These are phyloP conservation scores for Proliferodiscus dingleyae DNA, from an alignment of 2,329 filamentous ascomycete species.

Conservation along the genomic window DNA sequence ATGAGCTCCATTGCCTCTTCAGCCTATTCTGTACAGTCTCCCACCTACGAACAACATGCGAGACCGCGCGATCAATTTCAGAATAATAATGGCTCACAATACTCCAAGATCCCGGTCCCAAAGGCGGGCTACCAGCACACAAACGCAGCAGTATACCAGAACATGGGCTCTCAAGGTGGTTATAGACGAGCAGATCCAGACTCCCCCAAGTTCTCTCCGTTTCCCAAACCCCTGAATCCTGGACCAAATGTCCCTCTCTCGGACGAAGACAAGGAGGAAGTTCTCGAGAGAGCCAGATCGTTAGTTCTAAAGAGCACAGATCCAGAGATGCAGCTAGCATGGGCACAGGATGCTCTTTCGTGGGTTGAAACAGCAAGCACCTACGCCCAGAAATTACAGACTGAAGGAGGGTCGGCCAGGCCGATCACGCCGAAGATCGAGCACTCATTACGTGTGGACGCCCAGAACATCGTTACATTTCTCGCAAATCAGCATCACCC, in stretches of 20 bases:
- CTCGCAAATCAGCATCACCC: slow-evolving; percentile 88
- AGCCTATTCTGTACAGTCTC: slow-evolving; percentile 23
- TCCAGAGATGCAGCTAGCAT: slow-evolving; percentile 91
- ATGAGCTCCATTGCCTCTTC: slow-evolving; percentile 23
- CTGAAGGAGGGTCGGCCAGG: slow-evolving; percentile 45
- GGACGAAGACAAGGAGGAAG: slow-evolving; percentile 89
- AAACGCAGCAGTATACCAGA: slow-evolving; percentile 31
- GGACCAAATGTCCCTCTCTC: slow-evolving; percentile 88
- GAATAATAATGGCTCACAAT: slow-evolving; percentile 9
- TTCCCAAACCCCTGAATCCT: slow-evolving; percentile 73
- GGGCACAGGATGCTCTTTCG: slow-evolving; percentile 87
- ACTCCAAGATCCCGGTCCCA: slow-evolving; percentile 21
- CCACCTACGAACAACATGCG: not conserved
- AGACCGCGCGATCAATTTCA: slow-evolving; percentile 12
- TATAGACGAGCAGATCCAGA: slow-evolving; percentile 16
- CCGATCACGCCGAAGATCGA: slow-evolving; percentile 80
- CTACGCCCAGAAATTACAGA: slow-evolving; percentile 48
- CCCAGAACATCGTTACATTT: slow-evolving; percentile 87
- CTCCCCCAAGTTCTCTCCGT: slow-evolving; percentile 80
- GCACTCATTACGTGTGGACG: slow-evolving; percentile 81
- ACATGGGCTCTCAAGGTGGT: slow-evolving; percentile 19
- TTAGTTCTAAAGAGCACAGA: slow-evolving; percentile 90
- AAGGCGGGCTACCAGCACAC: slow-evolving; percentile 31
- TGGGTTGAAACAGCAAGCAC: slow-evolving; percentile 84
- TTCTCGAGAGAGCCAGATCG: slow-evolving; percentile 76